These are phyloP conservation scores for Beta corolliflora DNA, from an alignment of 179 eudicot genomes.

Conservation along the genomic window DNA sequence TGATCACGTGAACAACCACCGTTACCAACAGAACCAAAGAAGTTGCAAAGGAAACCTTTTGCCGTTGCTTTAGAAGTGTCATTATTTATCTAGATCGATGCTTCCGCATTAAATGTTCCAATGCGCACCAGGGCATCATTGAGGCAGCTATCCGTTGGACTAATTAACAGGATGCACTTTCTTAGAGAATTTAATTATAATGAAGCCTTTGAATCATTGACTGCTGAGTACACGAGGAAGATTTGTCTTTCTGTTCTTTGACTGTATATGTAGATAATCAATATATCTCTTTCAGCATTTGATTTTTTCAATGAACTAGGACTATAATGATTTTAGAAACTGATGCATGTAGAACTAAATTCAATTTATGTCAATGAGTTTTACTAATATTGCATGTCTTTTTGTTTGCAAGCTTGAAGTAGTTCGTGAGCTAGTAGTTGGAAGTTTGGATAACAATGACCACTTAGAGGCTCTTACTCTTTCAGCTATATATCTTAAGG, in stretches of 20 bases:
- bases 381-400: slow-evolving; percentile 31
- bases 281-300: neutral
- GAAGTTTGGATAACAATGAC: slow-evolving; percentile 49
- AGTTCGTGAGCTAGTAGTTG: slow-evolving; percentile 76
- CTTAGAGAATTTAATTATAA: neutral
- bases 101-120: neutral
- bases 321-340: neutral
- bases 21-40: neutral
- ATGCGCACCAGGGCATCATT: neutral
- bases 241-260: neutral
- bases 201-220: neutral
- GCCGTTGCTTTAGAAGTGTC: neutral
- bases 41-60: neutral
- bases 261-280: neutral
- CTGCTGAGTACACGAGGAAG: neutral
- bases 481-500: slow-evolving; percentile 93
- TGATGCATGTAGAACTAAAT: neutral
- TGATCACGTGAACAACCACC: too few species aligned
- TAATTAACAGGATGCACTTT: neutral
- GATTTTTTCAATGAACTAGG: too few species aligned
- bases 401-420: slow-evolving; percentile 79
- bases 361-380: neutral
- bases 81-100: neutral
- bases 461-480: slow-evolving; percentile 83
- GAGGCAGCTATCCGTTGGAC: neutral